Percentiles rank a stretch among this genome's conserved stretches.
phyloP scores from a whole-genome alignment of 805 yeast genomes.

The Candida succiphila region DNA sequence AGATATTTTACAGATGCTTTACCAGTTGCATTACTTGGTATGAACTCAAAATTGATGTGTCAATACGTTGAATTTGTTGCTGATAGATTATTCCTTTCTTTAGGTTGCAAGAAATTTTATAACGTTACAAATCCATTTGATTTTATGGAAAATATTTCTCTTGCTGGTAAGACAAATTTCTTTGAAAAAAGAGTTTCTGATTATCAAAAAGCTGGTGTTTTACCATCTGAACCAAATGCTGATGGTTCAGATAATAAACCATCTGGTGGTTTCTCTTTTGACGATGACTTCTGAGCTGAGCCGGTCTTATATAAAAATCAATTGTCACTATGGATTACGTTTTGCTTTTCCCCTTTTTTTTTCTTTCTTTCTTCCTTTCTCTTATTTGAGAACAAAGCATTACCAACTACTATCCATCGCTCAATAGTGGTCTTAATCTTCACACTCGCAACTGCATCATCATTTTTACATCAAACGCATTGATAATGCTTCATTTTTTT shows the following conservation, averaged over 20 bases:
- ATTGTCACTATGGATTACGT: not conserved
- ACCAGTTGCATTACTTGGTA: conserved; percentile 88
- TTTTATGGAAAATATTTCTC: conserved; percentile 97
- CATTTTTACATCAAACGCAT: not conserved
- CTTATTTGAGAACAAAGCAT: too few species aligned
- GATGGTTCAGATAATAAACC: conserved; percentile 25
- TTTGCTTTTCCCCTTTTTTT: not conserved
- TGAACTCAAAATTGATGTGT: conserved; percentile 90
- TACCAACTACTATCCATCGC: too few species aligned
- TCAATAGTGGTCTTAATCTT: too few species aligned
- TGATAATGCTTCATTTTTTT: not conserved
- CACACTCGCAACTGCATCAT: not conserved
- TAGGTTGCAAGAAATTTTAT: conserved; percentile 85
- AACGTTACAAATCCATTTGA: conserved; percentile 92
- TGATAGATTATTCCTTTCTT: conserved; percentile 83
- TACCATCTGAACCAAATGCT: conserved; percentile 60
- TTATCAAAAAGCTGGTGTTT: conserved; percentile 98
- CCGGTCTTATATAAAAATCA: too few species aligned
- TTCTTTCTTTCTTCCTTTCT: too few species aligned
- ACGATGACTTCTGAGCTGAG: conserved; percentile 74
- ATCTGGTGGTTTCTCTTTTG: conserved; percentile 64
- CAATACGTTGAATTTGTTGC: conserved; percentile 98
- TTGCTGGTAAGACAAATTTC: conserved; percentile 98
- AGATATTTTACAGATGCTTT: conserved; percentile 92
- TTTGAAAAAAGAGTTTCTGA: conserved; percentile 98